These are phyloP conservation scores for Avena insularis DNA, from an alignment of 176 grass and related monocot species.

Conservation along the genomic window DNA sequence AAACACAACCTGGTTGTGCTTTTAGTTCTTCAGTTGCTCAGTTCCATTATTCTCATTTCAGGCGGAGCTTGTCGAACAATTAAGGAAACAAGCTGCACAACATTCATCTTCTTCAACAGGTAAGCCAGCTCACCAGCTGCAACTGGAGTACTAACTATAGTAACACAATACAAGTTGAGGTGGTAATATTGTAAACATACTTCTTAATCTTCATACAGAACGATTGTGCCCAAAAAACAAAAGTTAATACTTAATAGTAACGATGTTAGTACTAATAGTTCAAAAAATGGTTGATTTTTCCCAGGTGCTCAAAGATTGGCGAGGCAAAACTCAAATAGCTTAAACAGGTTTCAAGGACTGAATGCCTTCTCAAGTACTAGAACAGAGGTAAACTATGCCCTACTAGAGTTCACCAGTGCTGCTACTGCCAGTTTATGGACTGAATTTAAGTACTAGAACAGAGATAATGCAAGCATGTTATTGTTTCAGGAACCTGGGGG, in stretches of 20 bases:
- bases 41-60: conserved; percentile 42
- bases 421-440: conserved; percentile 8
- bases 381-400: conserved; percentile 55
- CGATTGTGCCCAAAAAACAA: conserved; percentile 34
- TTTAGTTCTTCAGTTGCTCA: conserved; percentile 28
- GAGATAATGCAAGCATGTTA: conserved; percentile 5
- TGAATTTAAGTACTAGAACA: not conserved
- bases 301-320: conserved; percentile 49
- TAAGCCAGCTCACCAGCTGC: conserved; percentile 37
- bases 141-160: conserved; percentile 11
- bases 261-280: conserved; percentile 19
- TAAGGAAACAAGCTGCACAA: conserved; percentile 39
- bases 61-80: conserved; percentile 45
- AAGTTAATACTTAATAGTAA: conserved; percentile 12
- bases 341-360: conserved; percentile 44
- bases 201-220: conserved; percentile 26
- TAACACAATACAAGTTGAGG: conserved; percentile 9
- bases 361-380: conserved; percentile 44
- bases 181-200: conserved; percentile 20
- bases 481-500: conserved; percentile 64
- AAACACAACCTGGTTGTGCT: conserved; percentile 1
- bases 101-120: conserved; percentile 31
- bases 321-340: conserved; percentile 50
- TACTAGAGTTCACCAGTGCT: not conserved
- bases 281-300: conserved; percentile 28